These are phyloP conservation scores for Clitoria ternatea DNA, from an alignment of 306 rosid genomes.

Conservation along the genomic window DNA sequence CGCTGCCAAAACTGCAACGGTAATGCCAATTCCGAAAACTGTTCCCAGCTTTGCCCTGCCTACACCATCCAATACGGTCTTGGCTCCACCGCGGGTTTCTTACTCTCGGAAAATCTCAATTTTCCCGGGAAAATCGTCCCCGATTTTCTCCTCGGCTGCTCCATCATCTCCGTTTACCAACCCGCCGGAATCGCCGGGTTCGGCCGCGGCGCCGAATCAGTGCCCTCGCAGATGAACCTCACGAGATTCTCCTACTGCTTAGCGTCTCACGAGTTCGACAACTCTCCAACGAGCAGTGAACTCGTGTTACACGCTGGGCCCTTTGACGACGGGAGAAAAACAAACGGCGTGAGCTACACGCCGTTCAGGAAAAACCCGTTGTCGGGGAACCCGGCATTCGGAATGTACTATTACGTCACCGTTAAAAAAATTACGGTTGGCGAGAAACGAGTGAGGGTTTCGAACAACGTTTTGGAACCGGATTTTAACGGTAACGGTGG, in stretches of 20 bases:
- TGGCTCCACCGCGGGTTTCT: slow-evolving; percentile 57
- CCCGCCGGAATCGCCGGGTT: slow-evolving; percentile 80
- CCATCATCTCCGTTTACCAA: slow-evolving; percentile 50
- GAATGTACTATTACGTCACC: slow-evolving; percentile 45
- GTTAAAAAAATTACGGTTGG: slow-evolving; percentile 60
- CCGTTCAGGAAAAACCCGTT: slow-evolving; percentile 54
- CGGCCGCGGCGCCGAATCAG: slow-evolving; percentile 62
- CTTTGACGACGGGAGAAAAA: neutral
- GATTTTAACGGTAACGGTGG: slow-evolving; percentile 57
- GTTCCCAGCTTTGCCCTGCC: slow-evolving; percentile 50
- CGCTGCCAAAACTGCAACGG: slow-evolving; percentile 32
- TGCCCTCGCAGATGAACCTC: slow-evolving; percentile 68
- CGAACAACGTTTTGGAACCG: slow-evolving; percentile 43
- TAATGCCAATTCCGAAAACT: slow-evolving; percentile 18
- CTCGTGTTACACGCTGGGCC: slow-evolving; percentile 33
- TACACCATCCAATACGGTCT: slow-evolving; percentile 58
- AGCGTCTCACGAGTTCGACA: slow-evolving; percentile 52
- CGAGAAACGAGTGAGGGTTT: slow-evolving; percentile 37
- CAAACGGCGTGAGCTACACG: slow-evolving; percentile 42
- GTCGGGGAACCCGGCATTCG: slow-evolving; percentile 23
- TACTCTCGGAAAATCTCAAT: slow-evolving; percentile 56
- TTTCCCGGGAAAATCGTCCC: slow-evolving; percentile 38
- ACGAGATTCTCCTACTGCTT: slow-evolving; percentile 62
- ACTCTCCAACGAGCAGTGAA: slow-evolving; percentile 39
- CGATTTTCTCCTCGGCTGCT: slow-evolving; percentile 61